Percentiles rank a stretch among this genome's conserved stretches.
phyloP scores from a whole-genome alignment of 1,139 yeast genomes.

The Debaryomyces coudertii region DNA sequence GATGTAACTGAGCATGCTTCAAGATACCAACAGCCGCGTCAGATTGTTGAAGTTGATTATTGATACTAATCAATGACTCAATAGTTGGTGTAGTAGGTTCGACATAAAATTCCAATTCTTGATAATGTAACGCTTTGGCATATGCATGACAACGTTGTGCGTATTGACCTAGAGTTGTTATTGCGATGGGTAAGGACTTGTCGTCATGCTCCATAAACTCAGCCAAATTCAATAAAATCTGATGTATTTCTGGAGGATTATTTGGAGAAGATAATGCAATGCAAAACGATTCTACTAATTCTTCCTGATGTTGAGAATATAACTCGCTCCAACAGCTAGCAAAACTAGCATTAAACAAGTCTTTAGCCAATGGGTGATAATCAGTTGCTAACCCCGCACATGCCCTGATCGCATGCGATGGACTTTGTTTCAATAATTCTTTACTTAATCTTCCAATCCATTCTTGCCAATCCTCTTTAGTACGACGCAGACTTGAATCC shows the following conservation, averaged over 20 bases:
- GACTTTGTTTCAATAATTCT: constrained; percentile 86
- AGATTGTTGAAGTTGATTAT: constrained; percentile 91
- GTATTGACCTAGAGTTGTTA: constrained; percentile 84
- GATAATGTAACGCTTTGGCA: constrained; percentile 95
- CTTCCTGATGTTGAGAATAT: constrained; percentile 91
- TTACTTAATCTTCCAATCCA: constrained; percentile 91
- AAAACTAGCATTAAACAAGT: constrained; percentile 91
- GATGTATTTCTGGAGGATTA: constrained; percentile 95
- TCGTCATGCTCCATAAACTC: constrained; percentile 99
- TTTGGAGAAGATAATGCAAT: constrained; percentile 87
- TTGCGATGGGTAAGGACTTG: constrained; percentile 88
- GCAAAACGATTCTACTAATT: constrained; percentile 81
- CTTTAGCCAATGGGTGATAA: constrained; percentile 86
- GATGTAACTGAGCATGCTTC: constrained; percentile 93
- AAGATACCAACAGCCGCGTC: constrained; percentile 98
- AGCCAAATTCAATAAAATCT: constrained; percentile 82
- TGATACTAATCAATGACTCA: constrained; percentile 88
- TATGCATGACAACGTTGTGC: constrained; percentile 97
- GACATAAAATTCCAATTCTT: constrained; percentile 90
- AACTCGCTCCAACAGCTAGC: constrained; percentile 96
- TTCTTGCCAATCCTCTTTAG: constrained; percentile 97
- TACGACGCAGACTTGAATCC: constrained; percentile 88
- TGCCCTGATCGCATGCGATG: constrained; percentile 92
- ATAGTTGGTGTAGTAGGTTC: constrained; percentile 93
- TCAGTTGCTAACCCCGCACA: constrained; percentile 90